Base-by-base conservation (phyloP, 2,329 filamentous ascomycete species). In the Blastomyces percursus region DNA sequence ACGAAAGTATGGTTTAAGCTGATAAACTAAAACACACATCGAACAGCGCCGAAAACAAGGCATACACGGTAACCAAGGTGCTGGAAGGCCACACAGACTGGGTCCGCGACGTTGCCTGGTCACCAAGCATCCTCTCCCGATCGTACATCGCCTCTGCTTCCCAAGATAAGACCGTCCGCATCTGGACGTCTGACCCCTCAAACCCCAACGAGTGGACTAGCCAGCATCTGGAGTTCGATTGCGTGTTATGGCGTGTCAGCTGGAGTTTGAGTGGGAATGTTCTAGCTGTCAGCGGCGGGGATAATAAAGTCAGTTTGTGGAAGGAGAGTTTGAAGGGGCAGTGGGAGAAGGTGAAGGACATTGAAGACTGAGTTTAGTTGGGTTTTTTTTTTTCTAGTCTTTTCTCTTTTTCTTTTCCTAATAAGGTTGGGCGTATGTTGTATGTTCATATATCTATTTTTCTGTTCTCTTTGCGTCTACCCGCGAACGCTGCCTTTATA, bases 181-280 rank as follows among this genome's bases (percentile, higher is more conserved):
- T 99, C 78, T 99, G 94, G 94, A 97, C 93, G 11, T 87, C 84
- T 35, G 88, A 91, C 70, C 78, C 83, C 32, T 80, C 82, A 64
- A 84, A 81, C 72, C 79, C 84, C 19, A 84, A 83, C 30, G 85
- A 90, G 71, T 99, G 94, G 94, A 85, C 87, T 63, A 87, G 85
- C 76, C 94, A 95, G 76, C 85, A 89, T 50, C 82, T 99, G 67
- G 85, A 87, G 70, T 96, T 99, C 69, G 93, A 96, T 65, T 86
- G 88, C 4, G 87, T 92, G 56, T 84, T 96, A 64, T 99, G 94
- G 94, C 86, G 94, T 62, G 94, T 96, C 55, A 96, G 91, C 81
- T 99, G 94, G 94, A 96, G 91, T 70, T 81, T 97, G 73, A 96
- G 91, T 75, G 94, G 94, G 60, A 99, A 99, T 74, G 92, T 97